Evolutionary conservation across 306 rosid species (phyloP), one percentile per base, ranked within the genome.

Genomic region (Cicer cuneatum): DNA sequence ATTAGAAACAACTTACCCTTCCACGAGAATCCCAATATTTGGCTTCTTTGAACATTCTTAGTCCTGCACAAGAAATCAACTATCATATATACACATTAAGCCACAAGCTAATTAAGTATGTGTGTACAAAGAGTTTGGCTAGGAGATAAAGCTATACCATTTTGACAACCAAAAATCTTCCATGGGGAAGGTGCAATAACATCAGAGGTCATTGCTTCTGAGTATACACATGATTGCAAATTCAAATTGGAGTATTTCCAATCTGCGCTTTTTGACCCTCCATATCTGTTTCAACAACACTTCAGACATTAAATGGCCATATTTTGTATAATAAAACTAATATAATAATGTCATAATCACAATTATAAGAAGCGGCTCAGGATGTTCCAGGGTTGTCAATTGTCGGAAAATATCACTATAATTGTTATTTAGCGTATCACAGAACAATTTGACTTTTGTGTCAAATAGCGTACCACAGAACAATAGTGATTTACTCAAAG

Each of bases 131-230:
- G 64, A 80, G 66, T 56, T 40, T 41, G 18, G 49, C 33, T 41
- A 64, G 68, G 56, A 19, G 21, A 7, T 42, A 66, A 78, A 45
- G 72, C 18, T 86, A 77, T 83, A 93, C 98, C 98, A 84, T 93
- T 93, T 72, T 83, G 89, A 75, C 92, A 90, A 19, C 98, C 98
- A 81, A 93, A 93, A 66, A 93, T 93, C 76, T 89, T 93, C 98
- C 97, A 93, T 2, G 93, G 87, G 7, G 98, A 93, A 71, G 97
- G 90, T 70, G 93, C 91, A 60, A 87, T 80, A 61, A 93, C 98
- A 81, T 93, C 98, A 35, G 90, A 63, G 49, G 97, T 76, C 85
- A 83, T 88, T 5, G 90, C 85, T 74, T 93, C 97, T 11, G 84
- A 41, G 79, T 65, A 83, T 39, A 84, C 56, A 66, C 72, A 60